Base-by-base conservation (phyloP, 306 rosid genomes). In the Ziziphus jujuba region DNA sequence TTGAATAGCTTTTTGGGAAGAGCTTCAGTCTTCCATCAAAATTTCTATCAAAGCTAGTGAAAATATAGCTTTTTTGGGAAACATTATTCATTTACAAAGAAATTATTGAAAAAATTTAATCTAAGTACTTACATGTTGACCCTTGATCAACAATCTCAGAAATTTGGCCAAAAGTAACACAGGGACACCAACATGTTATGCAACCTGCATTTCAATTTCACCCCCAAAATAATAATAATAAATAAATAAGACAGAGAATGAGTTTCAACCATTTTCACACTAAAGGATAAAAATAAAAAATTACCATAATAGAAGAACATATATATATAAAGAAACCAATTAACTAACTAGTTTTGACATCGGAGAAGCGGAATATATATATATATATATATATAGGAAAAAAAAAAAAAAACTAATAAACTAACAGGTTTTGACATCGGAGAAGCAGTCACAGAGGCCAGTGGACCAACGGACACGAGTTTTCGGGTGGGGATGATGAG, bases 61-160 rank as follows among this genome's bases (percentile, higher is more conserved):
- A 24, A 0, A 5, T 16, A 3, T 50, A 49, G 8, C 21, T n/a
- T 19, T 19, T 14, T 15, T 20, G n/a, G n/a, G n/a, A n/a, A n/a
- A n/a, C n/a, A n/a, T n/a, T n/a, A n/a, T n/a, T n/a, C n/a, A n/a
- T n/a, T n/a, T n/a, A n/a, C n/a, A n/a, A n/a, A n/a, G n/a, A 17
- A 51, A 19, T 51, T 7, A 51, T n/a, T 52, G 9, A 21, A 2
- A 3, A 52, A 14, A 33, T 2, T 16, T 17, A 54, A 20, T 7
- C 5, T 12, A 22, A 15, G 22, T 7, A 23, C 87, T 79, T 76
- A 91, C 98, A 77, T 1, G 85, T 72, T 1, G 96, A 77, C 34
- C 96, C 95, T 71, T 77, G 76, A 63, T 89, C 96, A 7, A 89
- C 75, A 5, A 89, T 84, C 79, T 91, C 96, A 0, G 95, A 87